These are phyloP conservation scores for Phytopythium helicoides DNA, from an alignment of 352 stramenopile genomes.

Conservation along the genomic window DNA sequence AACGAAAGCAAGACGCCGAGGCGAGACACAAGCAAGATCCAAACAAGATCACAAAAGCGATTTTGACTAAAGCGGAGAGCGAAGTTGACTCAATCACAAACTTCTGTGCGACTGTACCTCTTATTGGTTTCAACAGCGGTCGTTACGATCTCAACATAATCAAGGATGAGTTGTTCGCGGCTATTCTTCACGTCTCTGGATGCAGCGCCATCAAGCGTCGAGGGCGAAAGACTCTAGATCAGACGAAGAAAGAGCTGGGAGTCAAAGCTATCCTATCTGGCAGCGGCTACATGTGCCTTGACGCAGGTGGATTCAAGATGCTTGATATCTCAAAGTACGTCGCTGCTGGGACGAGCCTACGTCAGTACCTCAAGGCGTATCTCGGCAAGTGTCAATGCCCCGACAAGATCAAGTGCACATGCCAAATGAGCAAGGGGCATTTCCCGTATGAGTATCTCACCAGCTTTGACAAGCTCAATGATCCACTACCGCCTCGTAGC, in stretches of 20 bases:
- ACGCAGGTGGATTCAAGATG: constrained; percentile 20
- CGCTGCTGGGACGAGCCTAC: constrained; percentile 23
- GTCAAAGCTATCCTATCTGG: too few relatives aligned
- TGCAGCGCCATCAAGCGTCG: constrained; percentile 21
- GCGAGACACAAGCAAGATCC: too few relatives aligned
- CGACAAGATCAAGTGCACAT: constrained; percentile 25
- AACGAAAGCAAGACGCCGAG: too few relatives aligned
- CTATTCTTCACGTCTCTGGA: constrained; percentile 10
- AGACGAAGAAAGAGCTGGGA: too few relatives aligned
- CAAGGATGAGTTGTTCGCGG: constrained; percentile 23
- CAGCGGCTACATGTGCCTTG: constrained; percentile 27
- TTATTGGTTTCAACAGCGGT: constrained; percentile 22
- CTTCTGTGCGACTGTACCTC: not conserved
- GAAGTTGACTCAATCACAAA: not conserved
- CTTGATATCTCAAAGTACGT: constrained; percentile 33
- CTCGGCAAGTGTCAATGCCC: constrained; percentile 26
- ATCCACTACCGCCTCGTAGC: constrained; percentile 18
- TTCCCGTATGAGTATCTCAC: constrained; percentile 38
- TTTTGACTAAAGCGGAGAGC: not conserved
- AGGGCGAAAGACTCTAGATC: too few relatives aligned
- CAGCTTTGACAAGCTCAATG: constrained; percentile 18
- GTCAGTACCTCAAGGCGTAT: constrained; percentile 23
- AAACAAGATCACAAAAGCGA: too few relatives aligned
- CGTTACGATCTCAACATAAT: constrained; percentile 35
- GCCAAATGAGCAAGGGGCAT: constrained; percentile 18